phyloP scores from a whole-genome alignment of 2,329 filamentous ascomycete species.

The Onygenales sp. region DNA sequence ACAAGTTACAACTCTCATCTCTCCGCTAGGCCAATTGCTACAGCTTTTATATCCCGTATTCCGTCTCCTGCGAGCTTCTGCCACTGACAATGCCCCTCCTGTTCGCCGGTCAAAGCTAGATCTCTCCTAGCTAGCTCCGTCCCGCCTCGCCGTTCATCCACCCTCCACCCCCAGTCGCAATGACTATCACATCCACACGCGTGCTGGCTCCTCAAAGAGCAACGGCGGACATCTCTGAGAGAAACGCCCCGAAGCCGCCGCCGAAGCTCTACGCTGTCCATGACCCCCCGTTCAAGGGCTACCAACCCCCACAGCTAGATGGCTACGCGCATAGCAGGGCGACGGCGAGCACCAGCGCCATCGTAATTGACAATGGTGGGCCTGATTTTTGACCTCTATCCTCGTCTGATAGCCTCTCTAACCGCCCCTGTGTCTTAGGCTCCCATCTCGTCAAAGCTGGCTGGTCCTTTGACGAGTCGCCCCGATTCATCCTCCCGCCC shows the following conservation, averaged over 20 bases:
- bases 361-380: slow-evolving; percentile 95
- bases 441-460: slow-evolving; percentile 83
- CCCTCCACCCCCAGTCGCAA: slow-evolving; percentile 12
- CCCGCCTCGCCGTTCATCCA: neutral
- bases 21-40: neutral
- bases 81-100: neutral
- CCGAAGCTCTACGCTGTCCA: slow-evolving; percentile 45
- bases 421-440: slow-evolving; percentile 42
- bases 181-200: slow-evolving; percentile 35
- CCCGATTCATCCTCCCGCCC: slow-evolving; percentile 70
- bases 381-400: neutral
- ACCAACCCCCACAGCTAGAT: slow-evolving; percentile 50
- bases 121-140: neutral
- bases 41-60: neutral
- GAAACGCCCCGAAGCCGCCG: slow-evolving; percentile 44
- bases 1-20: neutral
- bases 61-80: neutral
- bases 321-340: slow-evolving; percentile 61
- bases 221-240: slow-evolving; percentile 33
- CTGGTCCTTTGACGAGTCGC: slow-evolving; percentile 86
- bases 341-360: slow-evolving; percentile 55
- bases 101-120: neutral
- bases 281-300: slow-evolving; percentile 54
- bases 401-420: neutral
- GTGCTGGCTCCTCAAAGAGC: slow-evolving; percentile 28